Evolutionary conservation across 208 protist species (phyloP).

Genomic region (Acanthamoeba lenticulata): DNA sequence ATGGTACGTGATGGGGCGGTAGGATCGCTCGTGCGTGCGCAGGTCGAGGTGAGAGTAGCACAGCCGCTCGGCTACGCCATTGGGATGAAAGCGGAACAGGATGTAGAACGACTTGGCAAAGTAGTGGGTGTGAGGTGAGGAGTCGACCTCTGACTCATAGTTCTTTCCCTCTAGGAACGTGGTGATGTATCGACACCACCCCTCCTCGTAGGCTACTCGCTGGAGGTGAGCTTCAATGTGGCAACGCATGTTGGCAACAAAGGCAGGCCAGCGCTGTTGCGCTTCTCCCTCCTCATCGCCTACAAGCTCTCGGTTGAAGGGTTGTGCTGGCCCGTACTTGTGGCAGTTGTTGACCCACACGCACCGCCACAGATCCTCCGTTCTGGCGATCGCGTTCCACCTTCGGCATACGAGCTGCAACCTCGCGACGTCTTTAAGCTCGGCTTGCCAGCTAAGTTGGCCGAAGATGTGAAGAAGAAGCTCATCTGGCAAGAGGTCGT

Average conservation of each 20-base stretch:
- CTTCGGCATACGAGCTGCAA: not conserved
- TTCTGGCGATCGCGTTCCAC: not conserved
- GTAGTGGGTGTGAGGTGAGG: not conserved
- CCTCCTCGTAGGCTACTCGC: not conserved
- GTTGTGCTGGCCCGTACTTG: not conserved
- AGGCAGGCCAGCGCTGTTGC: not conserved
- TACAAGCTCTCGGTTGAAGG: not conserved
- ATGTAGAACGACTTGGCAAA: not conserved
- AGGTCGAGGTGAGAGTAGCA: not conserved
- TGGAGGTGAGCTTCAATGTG: not conserved
- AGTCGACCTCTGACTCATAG: not conserved
- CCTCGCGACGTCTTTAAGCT: not conserved
- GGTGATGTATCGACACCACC: not conserved
- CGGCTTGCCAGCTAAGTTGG: not conserved
- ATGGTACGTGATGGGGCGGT: not conserved
- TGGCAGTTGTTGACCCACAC: not conserved
- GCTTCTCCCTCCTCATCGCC: not conserved
- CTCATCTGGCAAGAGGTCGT: not conserved
- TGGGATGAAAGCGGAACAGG: not conserved
- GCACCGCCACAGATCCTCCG: not conserved
- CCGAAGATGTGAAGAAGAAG: not conserved
- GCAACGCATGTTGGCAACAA: not conserved
- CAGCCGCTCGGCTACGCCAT: not conserved
- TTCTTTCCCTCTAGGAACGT: not conserved
- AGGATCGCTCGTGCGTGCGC: not conserved